Conservation (phyloP, 768 basidiomycete genomes). For the Lactarius hengduanensis region DNA sequence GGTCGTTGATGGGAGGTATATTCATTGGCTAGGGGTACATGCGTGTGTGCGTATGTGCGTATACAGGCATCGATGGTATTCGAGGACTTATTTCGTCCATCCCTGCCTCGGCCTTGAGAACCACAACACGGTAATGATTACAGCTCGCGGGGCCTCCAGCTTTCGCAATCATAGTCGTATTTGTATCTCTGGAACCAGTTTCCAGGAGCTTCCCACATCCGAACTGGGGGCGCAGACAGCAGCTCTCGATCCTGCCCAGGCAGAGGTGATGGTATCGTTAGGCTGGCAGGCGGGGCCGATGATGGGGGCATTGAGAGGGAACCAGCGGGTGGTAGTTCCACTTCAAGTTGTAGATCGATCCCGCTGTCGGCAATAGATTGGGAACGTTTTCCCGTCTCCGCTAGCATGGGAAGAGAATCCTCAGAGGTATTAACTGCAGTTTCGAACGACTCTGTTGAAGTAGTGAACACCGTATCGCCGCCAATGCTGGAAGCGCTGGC, state of each 20-base stretch:
- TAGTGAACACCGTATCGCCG: neutral
- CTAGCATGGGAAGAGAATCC: neutral
- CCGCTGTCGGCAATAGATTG: neutral
- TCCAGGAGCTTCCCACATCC: neutral
- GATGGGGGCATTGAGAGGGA: neutral
- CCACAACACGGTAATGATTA: neutral
- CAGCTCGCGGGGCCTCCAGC: neutral
- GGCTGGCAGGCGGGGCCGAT: neutral
- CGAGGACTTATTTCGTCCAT: neutral
- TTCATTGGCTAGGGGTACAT: neutral
- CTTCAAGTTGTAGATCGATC: neutral
- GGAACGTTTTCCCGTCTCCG: neutral
- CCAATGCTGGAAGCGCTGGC: neutral
- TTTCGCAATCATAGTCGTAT: neutral
- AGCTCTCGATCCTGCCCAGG: neutral
- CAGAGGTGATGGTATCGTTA: neutral
- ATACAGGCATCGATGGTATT: neutral
- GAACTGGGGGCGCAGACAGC: neutral
- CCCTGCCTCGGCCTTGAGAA: neutral
- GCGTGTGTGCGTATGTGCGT: neutral
- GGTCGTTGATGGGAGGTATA: neutral
- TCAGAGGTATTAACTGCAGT: neutral
- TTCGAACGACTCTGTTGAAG: neutral
- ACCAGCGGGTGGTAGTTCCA: neutral
- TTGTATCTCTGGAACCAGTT: neutral